These are phyloP conservation scores for Heliamphora pulchella DNA, from an alignment of 179 eudicot species.

Conservation along the genomic window DNA sequence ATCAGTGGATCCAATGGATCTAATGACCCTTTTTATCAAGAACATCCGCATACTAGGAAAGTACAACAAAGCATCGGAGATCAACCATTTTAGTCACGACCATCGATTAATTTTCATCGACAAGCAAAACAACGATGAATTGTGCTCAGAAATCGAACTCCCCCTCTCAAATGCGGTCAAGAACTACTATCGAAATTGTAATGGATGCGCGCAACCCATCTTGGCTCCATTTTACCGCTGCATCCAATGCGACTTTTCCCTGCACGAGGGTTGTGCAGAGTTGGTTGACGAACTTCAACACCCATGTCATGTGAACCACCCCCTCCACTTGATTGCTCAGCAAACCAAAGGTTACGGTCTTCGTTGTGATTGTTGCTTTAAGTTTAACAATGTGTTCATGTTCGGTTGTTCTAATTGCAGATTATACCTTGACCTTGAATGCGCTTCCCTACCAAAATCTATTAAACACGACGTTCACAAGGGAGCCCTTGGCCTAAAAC, in stretches of 20 bases:
- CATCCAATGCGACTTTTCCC: neutral
- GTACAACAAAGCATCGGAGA: neutral
- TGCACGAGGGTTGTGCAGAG: neutral
- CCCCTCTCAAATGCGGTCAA: neutral
- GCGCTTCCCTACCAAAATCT: neutral
- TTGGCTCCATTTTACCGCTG: neutral
- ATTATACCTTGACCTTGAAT: neutral
- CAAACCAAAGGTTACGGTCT: too few relatives aligned
- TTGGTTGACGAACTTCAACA: neutral
- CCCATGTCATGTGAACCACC: neutral
- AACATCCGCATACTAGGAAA: neutral
- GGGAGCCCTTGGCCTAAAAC: neutral
- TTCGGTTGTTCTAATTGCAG: neutral
- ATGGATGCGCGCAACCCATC: neutral
- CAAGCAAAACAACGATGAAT: neutral
- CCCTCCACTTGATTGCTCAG: neutral
- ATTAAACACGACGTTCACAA: slow-evolving; percentile 7
- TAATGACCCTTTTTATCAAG: neutral
- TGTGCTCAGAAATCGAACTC: neutral
- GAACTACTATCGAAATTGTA: neutral
- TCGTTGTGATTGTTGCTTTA: neutral
- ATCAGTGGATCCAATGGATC: neutral
- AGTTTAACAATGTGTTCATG: neutral
- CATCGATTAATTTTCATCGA: neutral
- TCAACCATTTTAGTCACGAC: neutral